phyloP scores from a whole-genome alignment of 2,329 filamentous ascomycete genomes.

The Didymella glomerata region DNA sequence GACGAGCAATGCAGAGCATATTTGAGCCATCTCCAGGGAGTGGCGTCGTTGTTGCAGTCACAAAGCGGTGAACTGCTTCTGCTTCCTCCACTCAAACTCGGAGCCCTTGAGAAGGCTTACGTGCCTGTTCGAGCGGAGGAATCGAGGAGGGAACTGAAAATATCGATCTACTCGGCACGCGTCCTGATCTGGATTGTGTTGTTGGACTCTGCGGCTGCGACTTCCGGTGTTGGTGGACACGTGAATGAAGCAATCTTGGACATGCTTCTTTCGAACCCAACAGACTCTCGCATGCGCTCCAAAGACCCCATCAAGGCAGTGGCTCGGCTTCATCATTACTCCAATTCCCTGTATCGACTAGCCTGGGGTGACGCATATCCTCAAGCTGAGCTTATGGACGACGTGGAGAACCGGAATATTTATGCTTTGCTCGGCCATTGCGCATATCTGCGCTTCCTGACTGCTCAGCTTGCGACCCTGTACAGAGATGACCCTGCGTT shows the following conservation, averaged over 20 bases:
- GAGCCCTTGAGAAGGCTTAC: conserved; percentile 1
- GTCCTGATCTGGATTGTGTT: conserved; percentile 48
- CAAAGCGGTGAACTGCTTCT: conserved; percentile 22
- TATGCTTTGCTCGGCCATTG: conserved; percentile 44
- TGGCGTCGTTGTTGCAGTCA: conserved; percentile 41
- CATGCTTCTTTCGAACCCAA: conserved; percentile 19
- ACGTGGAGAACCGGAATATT: conserved; percentile 49
- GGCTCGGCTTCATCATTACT: conserved; percentile 45
- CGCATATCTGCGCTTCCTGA: conserved; percentile 45
- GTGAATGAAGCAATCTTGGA: conserved; percentile 40
- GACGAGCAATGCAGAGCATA: conserved; percentile 44
- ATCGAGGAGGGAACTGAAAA: conserved; percentile 11
- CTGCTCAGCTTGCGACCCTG: conserved; percentile 39
- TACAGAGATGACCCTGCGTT: conserved; percentile 20
- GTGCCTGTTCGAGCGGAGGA: background rate
- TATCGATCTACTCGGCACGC: conserved; percentile 48
- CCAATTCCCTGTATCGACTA: conserved; percentile 46
- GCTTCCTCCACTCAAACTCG: conserved; percentile 9
- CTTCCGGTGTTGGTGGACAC: conserved; percentile 47
- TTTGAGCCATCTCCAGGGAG: conserved; percentile 46
- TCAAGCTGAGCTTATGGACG: conserved; percentile 48
- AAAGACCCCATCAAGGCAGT: conserved; percentile 28
- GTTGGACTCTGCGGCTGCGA: conserved; percentile 43
- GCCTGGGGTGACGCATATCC: conserved; percentile 50
- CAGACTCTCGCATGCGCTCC: conserved; percentile 10